Conservation (phyloP, 176 grass and related monocot genomes). For the Phyllostachys edulis region DNA sequence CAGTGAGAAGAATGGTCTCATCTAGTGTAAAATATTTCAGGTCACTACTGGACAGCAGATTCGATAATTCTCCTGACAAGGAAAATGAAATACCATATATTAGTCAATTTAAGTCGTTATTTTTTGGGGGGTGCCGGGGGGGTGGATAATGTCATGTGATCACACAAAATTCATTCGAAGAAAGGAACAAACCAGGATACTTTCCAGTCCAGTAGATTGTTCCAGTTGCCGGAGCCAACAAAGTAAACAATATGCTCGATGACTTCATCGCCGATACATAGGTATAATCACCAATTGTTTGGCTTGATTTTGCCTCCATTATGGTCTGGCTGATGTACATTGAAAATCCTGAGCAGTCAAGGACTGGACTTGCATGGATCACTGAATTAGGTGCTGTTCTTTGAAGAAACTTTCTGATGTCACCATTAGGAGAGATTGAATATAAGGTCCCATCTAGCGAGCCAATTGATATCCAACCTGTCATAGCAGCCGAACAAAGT, state of each 20-base stretch:
- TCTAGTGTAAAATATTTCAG: constrained; percentile 53
- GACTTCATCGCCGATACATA: constrained; percentile 59
- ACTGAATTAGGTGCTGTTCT: constrained; percentile 55
- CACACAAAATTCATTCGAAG: not conserved
- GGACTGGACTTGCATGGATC: constrained; percentile 60
- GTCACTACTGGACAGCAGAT: constrained; percentile 53
- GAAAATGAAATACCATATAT: not conserved
- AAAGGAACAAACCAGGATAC: constrained; percentile 53
- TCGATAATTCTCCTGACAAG: constrained; percentile 61
- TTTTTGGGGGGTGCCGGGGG: too few relatives aligned
- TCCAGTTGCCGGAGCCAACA: constrained; percentile 73
- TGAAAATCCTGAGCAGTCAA: constrained; percentile 71
- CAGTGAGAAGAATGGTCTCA: constrained; percentile 56
- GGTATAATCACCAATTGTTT: constrained; percentile 43
- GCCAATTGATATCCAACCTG: constrained; percentile 89
- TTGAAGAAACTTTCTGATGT: constrained; percentile 57
- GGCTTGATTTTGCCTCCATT: constrained; percentile 57
- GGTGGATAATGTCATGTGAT: not conserved
- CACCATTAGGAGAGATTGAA: constrained; percentile 65
- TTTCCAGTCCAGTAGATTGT: constrained; percentile 69
- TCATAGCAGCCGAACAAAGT: constrained; percentile 15
- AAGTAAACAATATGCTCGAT: constrained; percentile 50
- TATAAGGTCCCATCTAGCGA: constrained; percentile 80
- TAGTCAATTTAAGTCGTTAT: not conserved
- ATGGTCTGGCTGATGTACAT: constrained; percentile 57